phyloP scores from a whole-genome alignment of 176 grass and related monocot species.

The Oryza longistaminata region DNA sequence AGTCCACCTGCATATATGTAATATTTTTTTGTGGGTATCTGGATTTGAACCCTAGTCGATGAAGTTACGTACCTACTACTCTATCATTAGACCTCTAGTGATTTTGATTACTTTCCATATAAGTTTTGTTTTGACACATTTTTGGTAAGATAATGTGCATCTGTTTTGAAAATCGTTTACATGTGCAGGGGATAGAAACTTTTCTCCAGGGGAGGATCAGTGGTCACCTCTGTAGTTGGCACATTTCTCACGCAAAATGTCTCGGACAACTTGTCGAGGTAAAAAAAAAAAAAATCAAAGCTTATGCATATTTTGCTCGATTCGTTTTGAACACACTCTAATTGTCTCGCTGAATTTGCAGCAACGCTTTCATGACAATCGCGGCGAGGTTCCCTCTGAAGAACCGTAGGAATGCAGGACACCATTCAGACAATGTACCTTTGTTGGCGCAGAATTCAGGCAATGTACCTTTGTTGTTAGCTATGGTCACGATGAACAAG shows the following conservation, averaged over 20 bases:
- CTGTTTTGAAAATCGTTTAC: not conserved
- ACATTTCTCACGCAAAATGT: not conserved
- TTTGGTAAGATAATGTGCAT: not conserved
- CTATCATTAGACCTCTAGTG: too few species aligned
- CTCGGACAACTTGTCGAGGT: not conserved
- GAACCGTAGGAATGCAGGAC: not conserved
- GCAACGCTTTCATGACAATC: not conserved
- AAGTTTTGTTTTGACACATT: not conserved
- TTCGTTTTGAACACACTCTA: not conserved
- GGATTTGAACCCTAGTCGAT: too few species aligned
- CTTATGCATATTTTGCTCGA: not conserved
- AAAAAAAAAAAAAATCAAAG: not conserved
- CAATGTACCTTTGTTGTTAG: too few species aligned
- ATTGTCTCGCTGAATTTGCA: not conserved
- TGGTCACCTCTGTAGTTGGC: not conserved
- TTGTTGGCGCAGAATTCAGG: too few species aligned
- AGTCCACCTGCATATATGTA: accelerated
- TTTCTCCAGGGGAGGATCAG: not conserved
- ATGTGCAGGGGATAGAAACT: not conserved
- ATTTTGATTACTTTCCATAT: too few species aligned
- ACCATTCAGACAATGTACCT: not conserved
- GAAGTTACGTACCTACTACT: too few species aligned
- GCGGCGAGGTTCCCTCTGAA: not conserved
- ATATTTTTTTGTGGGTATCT: too few species aligned
- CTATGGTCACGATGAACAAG: too few species aligned